Evolutionary conservation across 495 filamentous ascomycete species (phyloP).

Genomic region (Neurospora sp.): DNA sequence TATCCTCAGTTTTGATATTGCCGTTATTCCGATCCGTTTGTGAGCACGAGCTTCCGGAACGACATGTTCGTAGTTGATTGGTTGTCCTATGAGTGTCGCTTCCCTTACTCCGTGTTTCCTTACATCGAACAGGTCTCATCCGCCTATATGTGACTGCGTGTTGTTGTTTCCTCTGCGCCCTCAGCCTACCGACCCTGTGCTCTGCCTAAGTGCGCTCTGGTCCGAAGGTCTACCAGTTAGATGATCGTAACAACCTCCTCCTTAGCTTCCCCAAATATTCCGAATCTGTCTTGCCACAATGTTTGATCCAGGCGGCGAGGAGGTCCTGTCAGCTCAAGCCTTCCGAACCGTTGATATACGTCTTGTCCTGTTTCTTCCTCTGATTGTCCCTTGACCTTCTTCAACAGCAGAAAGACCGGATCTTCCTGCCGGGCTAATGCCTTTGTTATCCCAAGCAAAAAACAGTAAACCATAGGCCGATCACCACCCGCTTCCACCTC

Average conservation of each 20-base stretch:
- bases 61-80: not conserved
- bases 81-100: not conserved
- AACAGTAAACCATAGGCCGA: not conserved
- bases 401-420: not conserved
- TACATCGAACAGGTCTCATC: not conserved
- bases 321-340: not conserved
- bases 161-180: not conserved
- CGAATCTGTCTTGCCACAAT: not conserved
- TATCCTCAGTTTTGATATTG: too few relatives aligned
- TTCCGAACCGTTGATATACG: not conserved
- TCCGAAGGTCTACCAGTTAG: not conserved
- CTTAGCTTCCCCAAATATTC: not conserved
- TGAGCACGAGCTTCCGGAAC: rapidly evolving
- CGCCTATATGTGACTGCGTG: not conserved
- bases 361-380: not conserved
- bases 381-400: not conserved
- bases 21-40: too few relatives aligned
- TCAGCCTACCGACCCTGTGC: not conserved
- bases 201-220: not conserved
- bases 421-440: too few relatives aligned
- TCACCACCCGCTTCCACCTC: not conserved
- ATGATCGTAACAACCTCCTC: not conserved
- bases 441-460: not conserved
- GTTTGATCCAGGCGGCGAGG: not conserved
- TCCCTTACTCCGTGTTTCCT: not conserved